Conservation (phyloP, 2,329 filamentous ascomycete genomes). For the Teratosphaeria nubilosa region DNA sequence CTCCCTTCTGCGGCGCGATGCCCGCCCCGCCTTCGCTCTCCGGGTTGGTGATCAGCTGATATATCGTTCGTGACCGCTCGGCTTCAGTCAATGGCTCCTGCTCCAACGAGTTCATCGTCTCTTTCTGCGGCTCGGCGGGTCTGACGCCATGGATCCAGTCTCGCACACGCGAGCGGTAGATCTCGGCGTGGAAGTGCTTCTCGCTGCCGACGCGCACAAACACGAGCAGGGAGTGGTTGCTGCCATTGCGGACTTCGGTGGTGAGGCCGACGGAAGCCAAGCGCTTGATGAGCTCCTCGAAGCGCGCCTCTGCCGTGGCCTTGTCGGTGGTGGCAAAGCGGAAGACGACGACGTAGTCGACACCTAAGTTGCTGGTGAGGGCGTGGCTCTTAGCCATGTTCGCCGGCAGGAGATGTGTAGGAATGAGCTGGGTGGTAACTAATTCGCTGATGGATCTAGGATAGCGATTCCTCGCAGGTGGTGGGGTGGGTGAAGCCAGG, state of each 20-base stretch:
- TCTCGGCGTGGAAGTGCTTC: conserved; percentile 63
- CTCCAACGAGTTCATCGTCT: conserved; percentile 57
- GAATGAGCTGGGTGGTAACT: conserved; percentile 20
- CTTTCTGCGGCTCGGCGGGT: conserved; percentile 62
- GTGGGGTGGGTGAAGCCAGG: not conserved
- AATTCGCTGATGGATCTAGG: conserved; percentile 18
- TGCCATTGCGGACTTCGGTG: conserved; percentile 76
- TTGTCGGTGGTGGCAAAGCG: conserved; percentile 59
- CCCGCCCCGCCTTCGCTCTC: conserved; percentile 39
- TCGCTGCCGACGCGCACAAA: conserved; percentile 74
- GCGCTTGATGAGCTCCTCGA: conserved; percentile 65
- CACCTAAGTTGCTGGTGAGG: conserved; percentile 49
- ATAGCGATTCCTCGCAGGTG: not conserved
- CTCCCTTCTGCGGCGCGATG: conserved; percentile 40
- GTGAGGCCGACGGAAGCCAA: conserved; percentile 72
- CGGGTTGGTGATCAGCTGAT: conserved; percentile 56
- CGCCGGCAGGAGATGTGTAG: conserved; percentile 10
- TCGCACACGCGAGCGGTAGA: conserved; percentile 71
- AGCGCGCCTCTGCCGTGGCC: conserved; percentile 59
- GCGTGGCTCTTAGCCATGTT: conserved; percentile 25
- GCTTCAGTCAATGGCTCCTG: conserved; percentile 74
- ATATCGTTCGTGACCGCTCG: conserved; percentile 78
- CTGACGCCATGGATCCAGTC: conserved; percentile 91
- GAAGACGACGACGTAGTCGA: conserved; percentile 84
- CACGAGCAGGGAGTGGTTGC: conserved; percentile 64